Evolutionary conservation across 805 yeast genomes (phyloP), one percentile per base, ranked within the genome.

Genomic region (Vanderwaltozyma tropicalis): DNA sequence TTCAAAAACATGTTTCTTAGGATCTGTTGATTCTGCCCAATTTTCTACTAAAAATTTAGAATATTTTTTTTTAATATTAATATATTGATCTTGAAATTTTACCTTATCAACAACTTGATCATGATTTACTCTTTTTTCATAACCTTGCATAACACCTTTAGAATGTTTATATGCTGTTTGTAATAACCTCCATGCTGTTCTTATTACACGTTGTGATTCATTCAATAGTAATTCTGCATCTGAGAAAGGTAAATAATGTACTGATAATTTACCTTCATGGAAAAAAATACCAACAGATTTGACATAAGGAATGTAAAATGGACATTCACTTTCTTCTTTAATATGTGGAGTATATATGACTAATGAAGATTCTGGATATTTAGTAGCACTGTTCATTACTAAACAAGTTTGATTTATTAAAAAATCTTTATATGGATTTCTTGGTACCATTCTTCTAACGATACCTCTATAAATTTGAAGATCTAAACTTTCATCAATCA

Each of bases 11-110:
- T 89, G 97, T 57, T 89, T 89, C 48, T 80, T 74, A 3, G 96
- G 96, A 59, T 89, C 96, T 2, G 97, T 89, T 22, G 80, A 77
- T 60, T 89, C 97, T n/a, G 71, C 76, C 97, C 97, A 89, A 45
- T 70, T 72, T 29, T 78, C 83, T 11, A 87, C 87, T 34, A 89
- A 62, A 14, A 63, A 59, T 20, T 78, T 74, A 0, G 95, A 85
- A 56, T 88, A 82, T 57, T 79, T 82, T 57, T 81, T 83, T 60
- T 89, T 89, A 50, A 89, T 66, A 16, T 72, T 66, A 20, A 85
- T 78, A 57, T 89, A 89, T 41, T 82, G 63, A 52, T 84, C 80
- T 57, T 89, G 96, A 50, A 89, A 89, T 11, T 75, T 68, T 18
- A 80, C 81, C 51, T 86, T 82, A 31, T 84, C 77, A 0, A 89